Evolutionary conservation across 768 basidiomycete species (phyloP).

Genomic region (Coprinellus micaceus): DNA sequence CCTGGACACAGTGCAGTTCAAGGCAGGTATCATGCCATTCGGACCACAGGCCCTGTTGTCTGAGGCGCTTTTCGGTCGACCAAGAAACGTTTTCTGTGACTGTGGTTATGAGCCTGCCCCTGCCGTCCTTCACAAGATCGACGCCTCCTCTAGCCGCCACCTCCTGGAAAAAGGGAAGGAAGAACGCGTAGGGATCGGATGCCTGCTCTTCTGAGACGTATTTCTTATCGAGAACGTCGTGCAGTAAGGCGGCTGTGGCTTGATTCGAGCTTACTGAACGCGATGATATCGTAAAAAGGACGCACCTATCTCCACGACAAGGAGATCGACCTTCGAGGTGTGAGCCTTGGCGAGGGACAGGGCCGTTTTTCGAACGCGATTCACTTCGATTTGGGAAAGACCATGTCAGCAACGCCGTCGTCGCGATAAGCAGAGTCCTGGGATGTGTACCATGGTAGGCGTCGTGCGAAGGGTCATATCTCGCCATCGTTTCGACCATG

Average conservation of each 20-base stretch:
- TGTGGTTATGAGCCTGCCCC: conserved; percentile 50
- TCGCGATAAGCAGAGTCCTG: neutral
- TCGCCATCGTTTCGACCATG: conserved; percentile 70
- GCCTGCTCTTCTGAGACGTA: conserved; percentile 59
- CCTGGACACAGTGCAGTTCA: conserved; percentile 81
- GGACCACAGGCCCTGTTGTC: conserved; percentile 50
- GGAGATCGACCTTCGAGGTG: conserved; percentile 54
- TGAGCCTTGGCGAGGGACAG: conserved; percentile 57
- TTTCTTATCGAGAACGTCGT: conserved; percentile 86
- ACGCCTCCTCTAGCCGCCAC: conserved; percentile 41
- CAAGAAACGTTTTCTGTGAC: conserved; percentile 82
- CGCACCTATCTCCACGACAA: conserved; percentile 69
- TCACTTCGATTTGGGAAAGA: conserved; percentile 43
- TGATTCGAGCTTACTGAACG: neutral
- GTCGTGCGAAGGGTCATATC: conserved; percentile 81
- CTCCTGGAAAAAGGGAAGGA: conserved; percentile 60
- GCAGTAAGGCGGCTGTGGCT: conserved; percentile 69
- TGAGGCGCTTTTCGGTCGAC: conserved; percentile 74
- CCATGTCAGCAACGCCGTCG: neutral
- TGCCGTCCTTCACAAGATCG: conserved; percentile 58
- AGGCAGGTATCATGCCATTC: conserved; percentile 67
- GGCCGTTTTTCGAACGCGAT: conserved; percentile 78
- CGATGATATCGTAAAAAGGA: neutral
- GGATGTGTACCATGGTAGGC: conserved; percentile 58
- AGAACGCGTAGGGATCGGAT: conserved; percentile 60